Evolutionary conservation across 1,284 basidiomycete genomes (phyloP).

Genomic region (Tilletia caries): DNA sequence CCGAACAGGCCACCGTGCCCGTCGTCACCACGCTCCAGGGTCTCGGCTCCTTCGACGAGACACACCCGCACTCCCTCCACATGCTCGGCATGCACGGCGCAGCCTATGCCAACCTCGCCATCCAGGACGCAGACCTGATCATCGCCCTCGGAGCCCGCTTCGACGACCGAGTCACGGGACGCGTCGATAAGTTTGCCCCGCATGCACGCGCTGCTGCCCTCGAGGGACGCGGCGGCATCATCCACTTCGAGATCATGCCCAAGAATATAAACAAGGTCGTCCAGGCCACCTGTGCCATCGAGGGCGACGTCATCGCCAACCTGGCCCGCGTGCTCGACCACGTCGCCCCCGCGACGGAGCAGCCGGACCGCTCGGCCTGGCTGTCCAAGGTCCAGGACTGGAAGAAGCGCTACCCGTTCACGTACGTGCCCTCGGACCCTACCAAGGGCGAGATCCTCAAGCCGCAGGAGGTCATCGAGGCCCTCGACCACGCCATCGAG

Average conservation of each 20-base stretch:
- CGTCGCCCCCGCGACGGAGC: conserved; percentile 29
- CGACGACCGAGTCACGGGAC: conserved; percentile 96
- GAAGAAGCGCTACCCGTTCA: conserved; percentile 89
- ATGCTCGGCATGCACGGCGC: conserved; percentile 99
- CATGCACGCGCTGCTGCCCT: conserved; percentile 80
- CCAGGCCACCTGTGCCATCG: conserved; percentile 85
- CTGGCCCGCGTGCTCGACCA: conserved; percentile 76
- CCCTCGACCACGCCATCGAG: conserved; percentile 66
- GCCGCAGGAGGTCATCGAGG: conserved; percentile 94
- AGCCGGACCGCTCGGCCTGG: conserved; percentile 67
- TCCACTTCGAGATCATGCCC: conserved; percentile 97
- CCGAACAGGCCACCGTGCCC: conserved; percentile 84
- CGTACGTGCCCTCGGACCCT: conserved; percentile 67
- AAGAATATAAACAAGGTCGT: conserved; percentile 99
- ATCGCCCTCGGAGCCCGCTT: conserved; percentile 94
- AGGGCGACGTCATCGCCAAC: conserved; percentile 87
- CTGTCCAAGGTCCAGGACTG: conserved; percentile 65
- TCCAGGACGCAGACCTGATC: conserved; percentile 95
- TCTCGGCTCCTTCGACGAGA: conserved; percentile 91
- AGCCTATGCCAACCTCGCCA: conserved; percentile 94
- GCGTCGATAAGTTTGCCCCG: conserved; percentile 83
- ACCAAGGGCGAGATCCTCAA: conserved; percentile 70
- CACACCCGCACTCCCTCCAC: conserved; percentile 74
- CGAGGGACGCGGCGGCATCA: conserved; percentile 86
- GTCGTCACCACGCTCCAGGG: conserved; percentile 96